Conservation (phyloP, 2,329 filamentous ascomycete species). For the Spiromastix sp. region DNA sequence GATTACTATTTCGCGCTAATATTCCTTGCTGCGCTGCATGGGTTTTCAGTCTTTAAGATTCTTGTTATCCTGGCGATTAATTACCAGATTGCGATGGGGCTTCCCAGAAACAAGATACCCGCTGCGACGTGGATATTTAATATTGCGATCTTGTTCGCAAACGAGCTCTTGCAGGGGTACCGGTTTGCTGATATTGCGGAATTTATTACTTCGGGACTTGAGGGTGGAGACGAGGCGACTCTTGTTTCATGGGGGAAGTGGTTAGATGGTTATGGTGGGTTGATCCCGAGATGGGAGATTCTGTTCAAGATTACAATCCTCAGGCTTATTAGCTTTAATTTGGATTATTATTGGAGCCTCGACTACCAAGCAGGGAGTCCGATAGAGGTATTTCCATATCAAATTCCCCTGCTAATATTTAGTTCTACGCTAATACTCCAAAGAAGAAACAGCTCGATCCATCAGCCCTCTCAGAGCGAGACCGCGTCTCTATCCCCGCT, state of each 20-base stretch:
- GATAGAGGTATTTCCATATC: constrained; percentile 61
- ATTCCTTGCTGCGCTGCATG: constrained; percentile 72
- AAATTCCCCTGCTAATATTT: neutral
- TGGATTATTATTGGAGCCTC: constrained; percentile 92
- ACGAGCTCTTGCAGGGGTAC: constrained; percentile 76
- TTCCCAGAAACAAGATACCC: constrained; percentile 64
- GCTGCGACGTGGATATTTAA: constrained; percentile 83
- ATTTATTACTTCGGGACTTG: constrained; percentile 35
- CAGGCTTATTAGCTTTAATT: constrained; percentile 87
- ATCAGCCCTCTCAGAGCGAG: constrained; percentile 73
- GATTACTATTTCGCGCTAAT: constrained; percentile 72
- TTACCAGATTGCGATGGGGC: constrained; percentile 61
- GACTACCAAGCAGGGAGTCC: constrained; percentile 54
- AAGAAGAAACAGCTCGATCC: constrained; percentile 99
- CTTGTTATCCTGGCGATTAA: constrained; percentile 71
- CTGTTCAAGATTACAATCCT: constrained; percentile 93
- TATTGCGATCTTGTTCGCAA: constrained; percentile 73
- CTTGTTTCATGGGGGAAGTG: constrained; percentile 55
- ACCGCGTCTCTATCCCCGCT: constrained; percentile 71
- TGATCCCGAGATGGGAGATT: constrained; percentile 92
- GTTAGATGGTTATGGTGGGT: constrained; percentile 69
- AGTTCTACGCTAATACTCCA: constrained; percentile 19
- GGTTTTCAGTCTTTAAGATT: constrained; percentile 75
- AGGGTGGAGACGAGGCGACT: constrained; percentile 31
- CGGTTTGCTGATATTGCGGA: constrained; percentile 54